Evolutionary conservation across 352 stramenopile species (phyloP), one percentile per base, ranked within the genome.

Genomic region (Plasmopara halstedii): DNA sequence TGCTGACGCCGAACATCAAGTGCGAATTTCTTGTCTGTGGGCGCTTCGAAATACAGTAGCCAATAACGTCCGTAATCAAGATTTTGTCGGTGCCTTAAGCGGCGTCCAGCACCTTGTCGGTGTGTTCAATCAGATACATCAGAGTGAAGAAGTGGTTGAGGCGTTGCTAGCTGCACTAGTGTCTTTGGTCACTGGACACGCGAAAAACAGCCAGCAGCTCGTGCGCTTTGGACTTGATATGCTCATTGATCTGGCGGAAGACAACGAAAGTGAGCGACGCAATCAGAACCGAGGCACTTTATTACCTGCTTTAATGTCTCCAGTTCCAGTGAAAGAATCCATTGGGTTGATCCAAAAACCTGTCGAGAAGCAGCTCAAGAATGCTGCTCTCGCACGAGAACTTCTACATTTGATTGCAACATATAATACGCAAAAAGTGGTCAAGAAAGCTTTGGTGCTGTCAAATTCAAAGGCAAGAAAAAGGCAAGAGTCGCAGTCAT

Each of bases 201-300:
- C 73, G 26, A 51, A 52, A 37, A 85, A 85, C 44, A 83, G 69
- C 40, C 73, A 85, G 39, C 56, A 88, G 21, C 62, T 88, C n/a
- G 69, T 88, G 19, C 66, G 68, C 15, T 63, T 60, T 37, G 76
- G 73, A 6, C 39, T 85, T 6, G 71, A 88, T 25, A 62, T 77
- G 67, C 73, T 88, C 32, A 62, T 88, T 17, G 37, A 39, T 7
- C 23, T 88, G 17, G 73, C 73, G 6, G 71, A 62, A 7, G 36
- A 56, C 8, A 31, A 50, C 33, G 53, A 66, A 7, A 55, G 50
- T n/a, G 25, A 29, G 25, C 25, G 11, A 46, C 46, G 53, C 19
- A 58, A 74, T 56, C 54, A 61, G 51, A 43, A 48, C 27, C 40
- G 45, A 21, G 42, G 54, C 8, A 31, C 58, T 15, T 23, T 46